phyloP scores from a whole-genome alignment of 2,329 filamentous ascomycete genomes.

The Biscogniauxia marginata region DNA sequence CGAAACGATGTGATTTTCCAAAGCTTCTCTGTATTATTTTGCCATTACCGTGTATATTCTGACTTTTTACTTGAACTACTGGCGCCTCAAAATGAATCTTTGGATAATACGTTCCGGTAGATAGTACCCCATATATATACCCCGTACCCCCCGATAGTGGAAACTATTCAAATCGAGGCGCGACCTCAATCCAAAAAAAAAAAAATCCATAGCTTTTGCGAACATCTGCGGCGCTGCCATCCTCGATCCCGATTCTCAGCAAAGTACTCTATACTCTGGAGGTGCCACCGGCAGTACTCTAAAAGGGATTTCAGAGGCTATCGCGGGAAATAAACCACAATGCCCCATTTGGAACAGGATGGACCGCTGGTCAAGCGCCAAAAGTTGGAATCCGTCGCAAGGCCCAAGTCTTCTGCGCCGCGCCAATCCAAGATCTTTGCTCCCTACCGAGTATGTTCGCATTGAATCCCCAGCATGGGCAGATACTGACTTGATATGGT shows the following conservation, averaged over 20 bases:
- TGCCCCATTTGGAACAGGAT: conserved; percentile 59
- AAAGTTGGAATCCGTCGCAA: conserved; percentile 53
- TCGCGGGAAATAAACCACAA: conserved; percentile 30
- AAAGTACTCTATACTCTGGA: neutral
- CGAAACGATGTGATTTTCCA: no score
- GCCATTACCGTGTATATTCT: no score
- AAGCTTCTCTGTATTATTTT: no score
- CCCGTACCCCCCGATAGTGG: neutral
- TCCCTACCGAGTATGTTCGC: conserved; percentile 71
- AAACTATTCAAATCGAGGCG: neutral
- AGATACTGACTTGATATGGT: conserved; percentile 9
- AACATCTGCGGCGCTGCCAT: neutral
- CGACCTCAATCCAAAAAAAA: neutral
- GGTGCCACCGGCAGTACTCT: no score
- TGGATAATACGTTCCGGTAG: no score
- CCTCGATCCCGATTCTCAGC: neutral
- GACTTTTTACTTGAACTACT: no score
- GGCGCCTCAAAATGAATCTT: no score
- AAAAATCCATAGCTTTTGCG: neutral
- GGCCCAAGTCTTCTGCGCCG: conserved; percentile 37
- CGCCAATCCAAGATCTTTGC: conserved; percentile 81
- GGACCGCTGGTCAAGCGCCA: conserved; percentile 73
- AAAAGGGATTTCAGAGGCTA: neutral
- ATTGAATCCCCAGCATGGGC: conserved; percentile 1
- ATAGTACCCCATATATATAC: no score